These are phyloP conservation scores for Brassica cretica DNA, from an alignment of 345 rosid genomes.

Conservation along the genomic window DNA sequence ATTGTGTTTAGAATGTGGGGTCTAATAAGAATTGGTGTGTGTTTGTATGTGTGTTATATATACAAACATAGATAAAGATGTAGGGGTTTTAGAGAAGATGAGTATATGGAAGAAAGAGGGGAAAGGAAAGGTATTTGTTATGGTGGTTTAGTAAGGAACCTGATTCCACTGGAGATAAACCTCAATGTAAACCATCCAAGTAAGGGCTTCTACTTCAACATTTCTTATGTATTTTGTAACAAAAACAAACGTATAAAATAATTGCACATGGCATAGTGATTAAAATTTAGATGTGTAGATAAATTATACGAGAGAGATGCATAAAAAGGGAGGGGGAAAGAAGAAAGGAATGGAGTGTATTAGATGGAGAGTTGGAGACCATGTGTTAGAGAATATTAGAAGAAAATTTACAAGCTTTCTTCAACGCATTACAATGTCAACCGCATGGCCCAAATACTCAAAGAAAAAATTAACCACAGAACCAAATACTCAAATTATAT, in stretches of 20 bases:
- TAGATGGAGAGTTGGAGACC: constrained; percentile 12
- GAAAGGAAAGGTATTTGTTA: constrained; percentile 47
- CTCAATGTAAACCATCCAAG: constrained; percentile 30
- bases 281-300: background rate
- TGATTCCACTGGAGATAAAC: constrained; percentile 45
- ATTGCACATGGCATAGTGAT: background rate
- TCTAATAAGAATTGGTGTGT: constrained; percentile 17
- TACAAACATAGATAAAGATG: constrained; percentile 6
- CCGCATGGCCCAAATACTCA: background rate
- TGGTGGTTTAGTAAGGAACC: constrained; percentile 43
- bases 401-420: constrained; percentile 16
- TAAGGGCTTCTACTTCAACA: background rate
- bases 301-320: background rate
- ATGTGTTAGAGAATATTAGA: constrained; percentile 8
- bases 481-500: background rate
- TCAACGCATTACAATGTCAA: background rate
- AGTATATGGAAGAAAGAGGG: constrained; percentile 45
- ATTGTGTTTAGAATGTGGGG: constrained; percentile 21
- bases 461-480: too few relatives aligned
- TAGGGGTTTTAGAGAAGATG: constrained; percentile 10
- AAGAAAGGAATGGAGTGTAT: constrained; percentile 37
- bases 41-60: background rate
- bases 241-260: background rate
- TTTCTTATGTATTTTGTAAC: background rate
- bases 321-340: constrained; percentile 4